phyloP scores from a whole-genome alignment of 202 grass and related monocot species.

The Schoenoplectus tabernaemontani region DNA sequence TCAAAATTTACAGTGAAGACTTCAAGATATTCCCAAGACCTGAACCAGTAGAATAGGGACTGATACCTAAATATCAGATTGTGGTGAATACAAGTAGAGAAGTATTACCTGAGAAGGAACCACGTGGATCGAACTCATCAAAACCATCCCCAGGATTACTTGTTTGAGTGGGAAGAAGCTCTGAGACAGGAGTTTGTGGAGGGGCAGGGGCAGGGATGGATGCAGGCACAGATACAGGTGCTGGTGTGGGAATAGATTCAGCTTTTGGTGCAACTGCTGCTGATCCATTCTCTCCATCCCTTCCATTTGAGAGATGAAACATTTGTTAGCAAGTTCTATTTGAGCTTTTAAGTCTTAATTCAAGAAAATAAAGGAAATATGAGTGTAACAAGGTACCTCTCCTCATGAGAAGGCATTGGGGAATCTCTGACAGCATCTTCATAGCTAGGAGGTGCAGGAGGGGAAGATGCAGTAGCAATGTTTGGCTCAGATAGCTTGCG shows the following conservation, averaged over 20 bases:
- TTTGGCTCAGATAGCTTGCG: constrained; percentile 63
- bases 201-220: constrained; percentile 24
- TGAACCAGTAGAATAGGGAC: not conserved
- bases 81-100: not conserved
- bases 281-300: constrained; percentile 53
- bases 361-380: constrained; percentile 12
- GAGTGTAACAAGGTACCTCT: constrained; percentile 35
- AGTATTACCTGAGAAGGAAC: constrained; percentile 57
- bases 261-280: constrained; percentile 28
- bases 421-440: constrained; percentile 57
- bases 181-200: constrained; percentile 15
- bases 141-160: constrained; percentile 47
- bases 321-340: constrained; percentile 15
- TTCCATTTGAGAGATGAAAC: constrained; percentile 31
- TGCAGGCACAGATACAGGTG: constrained; percentile 30
- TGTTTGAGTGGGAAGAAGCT: constrained; percentile 26
- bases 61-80: not conserved
- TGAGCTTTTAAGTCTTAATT: constrained; percentile 1
- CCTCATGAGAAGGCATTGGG: constrained; percentile 37
- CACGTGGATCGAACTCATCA: constrained; percentile 96
- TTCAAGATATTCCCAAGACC: not conserved
- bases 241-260: constrained; percentile 16
- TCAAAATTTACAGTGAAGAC: not conserved
- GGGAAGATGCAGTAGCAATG: constrained; percentile 43
- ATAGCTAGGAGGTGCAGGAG: constrained; percentile 59